These are phyloP conservation scores for Kuraishia cidri DNA, from an alignment of 805 yeast genomes.

Conservation along the genomic window DNA sequence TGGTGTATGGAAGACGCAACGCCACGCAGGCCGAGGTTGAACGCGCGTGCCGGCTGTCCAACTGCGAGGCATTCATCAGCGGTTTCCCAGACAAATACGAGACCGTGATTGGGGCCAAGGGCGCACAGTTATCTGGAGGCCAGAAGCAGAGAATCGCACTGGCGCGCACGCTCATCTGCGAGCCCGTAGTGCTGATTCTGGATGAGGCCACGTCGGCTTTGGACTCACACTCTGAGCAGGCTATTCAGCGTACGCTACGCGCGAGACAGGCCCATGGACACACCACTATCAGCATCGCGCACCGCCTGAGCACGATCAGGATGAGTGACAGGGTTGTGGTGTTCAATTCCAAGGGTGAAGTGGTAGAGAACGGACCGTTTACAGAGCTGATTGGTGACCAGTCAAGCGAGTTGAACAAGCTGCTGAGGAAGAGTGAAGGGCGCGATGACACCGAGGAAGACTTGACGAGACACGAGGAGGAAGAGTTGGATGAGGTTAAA, in stretches of 20 bases:
- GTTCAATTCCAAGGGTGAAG: slow-evolving; percentile 56
- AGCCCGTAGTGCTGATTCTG: slow-evolving; percentile 72
- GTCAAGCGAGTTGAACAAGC: slow-evolving; percentile 32
- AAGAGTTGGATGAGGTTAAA: too few relatives aligned
- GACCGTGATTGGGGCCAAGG: slow-evolving; percentile 80
- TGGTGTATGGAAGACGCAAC: slow-evolving; percentile 63
- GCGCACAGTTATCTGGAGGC: slow-evolving; percentile 88
- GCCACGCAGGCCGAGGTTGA: slow-evolving; percentile 51
- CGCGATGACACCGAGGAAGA: slow-evolving; percentile 2
- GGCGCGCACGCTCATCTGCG: slow-evolving; percentile 75
- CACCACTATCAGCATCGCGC: slow-evolving; percentile 87
- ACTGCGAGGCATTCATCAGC: slow-evolving; percentile 58
- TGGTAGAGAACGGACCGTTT: slow-evolving; percentile 65
- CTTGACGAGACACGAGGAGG: background rate
- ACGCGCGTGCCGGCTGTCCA: slow-evolving; percentile 60
- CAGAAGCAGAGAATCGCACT: slow-evolving; percentile 90
- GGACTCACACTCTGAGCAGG: slow-evolving; percentile 81
- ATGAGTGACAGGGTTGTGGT: slow-evolving; percentile 79
- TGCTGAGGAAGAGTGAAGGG: slow-evolving; percentile 22
- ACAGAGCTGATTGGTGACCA: slow-evolving; percentile 37
- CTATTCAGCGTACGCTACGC: slow-evolving; percentile 66
- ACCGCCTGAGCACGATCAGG: slow-evolving; percentile 79
- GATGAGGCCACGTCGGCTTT: slow-evolving; percentile 96
- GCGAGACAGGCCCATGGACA: slow-evolving; percentile 44
- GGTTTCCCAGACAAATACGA: slow-evolving; percentile 78